Evolutionary conservation across 163 green algal species (phyloP), one percentile per base, ranked within the genome.

Genomic region (Chlamydomonas reinhardtii): DNA sequence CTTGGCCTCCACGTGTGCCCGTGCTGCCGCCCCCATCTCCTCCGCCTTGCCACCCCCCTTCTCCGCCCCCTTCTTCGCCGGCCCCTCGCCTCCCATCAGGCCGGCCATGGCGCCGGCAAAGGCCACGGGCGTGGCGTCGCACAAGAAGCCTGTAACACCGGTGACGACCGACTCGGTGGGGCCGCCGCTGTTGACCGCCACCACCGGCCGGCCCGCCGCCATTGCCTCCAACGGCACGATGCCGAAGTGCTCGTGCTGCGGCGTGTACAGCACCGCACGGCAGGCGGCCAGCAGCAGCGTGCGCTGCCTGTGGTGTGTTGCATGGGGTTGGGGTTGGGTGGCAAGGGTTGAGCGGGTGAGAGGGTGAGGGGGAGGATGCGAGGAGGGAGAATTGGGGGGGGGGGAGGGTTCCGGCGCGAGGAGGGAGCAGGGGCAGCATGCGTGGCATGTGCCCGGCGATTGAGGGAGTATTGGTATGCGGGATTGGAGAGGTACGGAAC

Each of bases 181-280:
- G 0, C 98, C 98, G 16, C 97, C 97, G 89, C 93, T 98, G 89
- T 95, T 93, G 85, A 93, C 97, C 4, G 97, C 97, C 52, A 99
- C 91, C 16, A 99, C 97, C 4, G 96, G 95, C n/a, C 93, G 89
- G 0, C 87, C 88, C 22, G 94, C 90, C 19, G 95, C 96, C 97
- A 99, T 99, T 19, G 97, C 97, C 86, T 99, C 97, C 52, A 99
- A 80, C 11, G 98, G 97, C 69, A 99, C 97, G 77, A 99, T 99
- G 61, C 97, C 97, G 93, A 99, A 99, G 93, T 99, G 97, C 91
- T 99, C 97, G 68, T 96, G 88, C 84, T 95, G 76, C 0, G 96
- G 95, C 0, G 97, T 99, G 93, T 99, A 99, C 1, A 99, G 37
- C 29, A 99, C 95, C 14, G 89, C 94, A 34, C 92, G 35, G 88